Conservation (phyloP, 164 flowering plant genomes). For the Magnolia changhungtana region DNA sequence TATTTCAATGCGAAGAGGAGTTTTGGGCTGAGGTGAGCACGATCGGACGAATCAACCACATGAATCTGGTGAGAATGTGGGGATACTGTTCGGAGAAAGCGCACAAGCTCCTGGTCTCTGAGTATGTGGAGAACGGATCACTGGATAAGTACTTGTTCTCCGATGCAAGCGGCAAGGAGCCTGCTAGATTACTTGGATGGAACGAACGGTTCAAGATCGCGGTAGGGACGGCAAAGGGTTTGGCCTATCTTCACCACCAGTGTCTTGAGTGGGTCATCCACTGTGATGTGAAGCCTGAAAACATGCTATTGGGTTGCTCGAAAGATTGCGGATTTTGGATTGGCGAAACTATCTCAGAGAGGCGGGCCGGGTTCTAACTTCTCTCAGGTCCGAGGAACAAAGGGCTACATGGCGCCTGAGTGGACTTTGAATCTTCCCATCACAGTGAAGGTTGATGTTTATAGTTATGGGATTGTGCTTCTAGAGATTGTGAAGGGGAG, state of each 20-base stretch:
- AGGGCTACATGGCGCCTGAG: slow-evolving; percentile 18
- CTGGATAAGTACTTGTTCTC: slow-evolving; percentile 16
- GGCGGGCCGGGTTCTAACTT: background rate
- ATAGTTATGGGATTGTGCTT: slow-evolving; percentile 20
- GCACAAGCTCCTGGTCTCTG: slow-evolving; percentile 17
- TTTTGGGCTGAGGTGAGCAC: slow-evolving; percentile 28
- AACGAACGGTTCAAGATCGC: slow-evolving; percentile 22
- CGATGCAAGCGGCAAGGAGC: background rate
- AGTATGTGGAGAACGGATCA: slow-evolving; percentile 20
- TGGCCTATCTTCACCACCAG: slow-evolving; percentile 32
- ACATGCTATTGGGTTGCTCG: slow-evolving; percentile 11
- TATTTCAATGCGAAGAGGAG: slow-evolving; percentile 17
- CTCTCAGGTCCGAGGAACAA: slow-evolving; percentile 14
- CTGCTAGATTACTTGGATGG: slow-evolving; percentile 2
- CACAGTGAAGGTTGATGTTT: slow-evolving; percentile 16
- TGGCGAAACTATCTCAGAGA: slow-evolving; percentile 2
- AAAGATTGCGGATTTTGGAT: slow-evolving; percentile 20
- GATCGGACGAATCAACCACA: slow-evolving; percentile 22
- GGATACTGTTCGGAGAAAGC: slow-evolving; percentile 14
- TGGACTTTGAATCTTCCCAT: slow-evolving; percentile 12
- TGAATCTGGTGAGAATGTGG: slow-evolving; percentile 26
- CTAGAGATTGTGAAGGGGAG: slow-evolving; percentile 15
- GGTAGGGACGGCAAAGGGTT: slow-evolving; percentile 30
- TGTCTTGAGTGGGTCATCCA: slow-evolving; percentile 21
- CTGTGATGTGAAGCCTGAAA: slow-evolving; percentile 23